Base-by-base conservation (phyloP, 495 filamentous ascomycete species). In the Tuber microsphaerosporum region DNA sequence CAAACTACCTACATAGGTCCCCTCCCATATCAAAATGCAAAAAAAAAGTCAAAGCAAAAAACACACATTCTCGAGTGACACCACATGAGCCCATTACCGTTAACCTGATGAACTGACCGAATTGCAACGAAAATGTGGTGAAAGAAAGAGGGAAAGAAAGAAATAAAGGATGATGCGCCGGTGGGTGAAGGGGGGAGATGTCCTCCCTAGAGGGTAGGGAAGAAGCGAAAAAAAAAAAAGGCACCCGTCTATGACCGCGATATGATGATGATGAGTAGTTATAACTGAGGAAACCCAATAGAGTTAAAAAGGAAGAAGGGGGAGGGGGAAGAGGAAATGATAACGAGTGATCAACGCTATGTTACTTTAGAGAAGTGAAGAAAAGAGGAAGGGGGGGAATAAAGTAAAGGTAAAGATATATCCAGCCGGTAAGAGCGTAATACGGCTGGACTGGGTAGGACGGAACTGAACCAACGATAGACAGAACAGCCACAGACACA, bases 201-300 rank as follows among this genome's bases (percentile, higher is more conserved):
- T n/a, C n/a, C n/a, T n/a, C n/a, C n/a, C n/a, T n/a, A n/a, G n/a
- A n/a, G n/a, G n/a, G n/a, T 10, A 61, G 65, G 72, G 56, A 20
- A n/a, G n/a, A 20, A 42, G 43, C 73, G 71, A 68, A 73, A 69
- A 41, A 56, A 42, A 77, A 77, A 56, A 65, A 46, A 68, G 77
- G 41, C 31, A 73, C 20, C 70, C 70, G 71, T 75, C 56, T 65
- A 65, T 65, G 26, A 65, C 56, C 56, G 9, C 14, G 26, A 65
- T 65, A 34, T 34, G 56, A 65, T 34, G 56, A 65, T 34, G 56
- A 65, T 65, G 26, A 14, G 51, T 14, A 61, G 51, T 61, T 26
- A 61, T 26, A 61, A 61, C 51, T 61, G 10, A 61, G 10, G n/a
- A 61, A 8, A 10, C 22, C 10, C 4, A n/a, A 12, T 9, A 61